phyloP scores from a whole-genome alignment of 139 green algal genomes.

The Auxenochlorella protothecoides region DNA sequence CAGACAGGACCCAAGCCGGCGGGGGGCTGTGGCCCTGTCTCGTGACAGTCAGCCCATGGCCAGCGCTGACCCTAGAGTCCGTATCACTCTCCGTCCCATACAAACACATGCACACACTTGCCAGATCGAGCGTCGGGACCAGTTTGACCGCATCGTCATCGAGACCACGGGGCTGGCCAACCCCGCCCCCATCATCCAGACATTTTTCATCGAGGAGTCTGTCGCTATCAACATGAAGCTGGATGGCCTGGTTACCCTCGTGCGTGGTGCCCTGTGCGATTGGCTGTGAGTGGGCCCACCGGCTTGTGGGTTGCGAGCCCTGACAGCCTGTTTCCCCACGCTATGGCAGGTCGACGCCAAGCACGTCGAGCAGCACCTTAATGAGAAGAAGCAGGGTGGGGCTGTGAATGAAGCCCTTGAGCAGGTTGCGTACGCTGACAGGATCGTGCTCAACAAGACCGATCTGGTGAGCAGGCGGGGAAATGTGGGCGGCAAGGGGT shows the following conservation, averaged over 20 bases:
- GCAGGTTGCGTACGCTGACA: conserved; percentile 92
- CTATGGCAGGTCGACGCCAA: conserved; percentile 44
- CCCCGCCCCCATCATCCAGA: conserved; percentile 85
- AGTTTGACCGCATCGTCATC: conserved; percentile 90
- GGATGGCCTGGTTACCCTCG: conserved; percentile 78
- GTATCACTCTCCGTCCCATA: no score
- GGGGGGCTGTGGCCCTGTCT: no score
- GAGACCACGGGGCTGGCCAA: conserved; percentile 95
- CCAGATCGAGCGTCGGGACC: conserved; percentile 21
- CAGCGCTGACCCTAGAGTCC: no score
- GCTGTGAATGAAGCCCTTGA: conserved; percentile 84
- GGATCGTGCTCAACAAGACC: conserved; percentile 92
- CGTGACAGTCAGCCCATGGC: no score
- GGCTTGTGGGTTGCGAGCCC: neutral
- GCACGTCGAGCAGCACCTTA: conserved; percentile 41
- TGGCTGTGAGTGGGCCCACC: neutral
- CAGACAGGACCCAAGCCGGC: no score
- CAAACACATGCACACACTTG: no score
- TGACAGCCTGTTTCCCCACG: neutral
- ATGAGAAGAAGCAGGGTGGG: conserved; percentile 48
- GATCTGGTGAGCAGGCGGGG: conserved; percentile 49
- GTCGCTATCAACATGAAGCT: conserved; percentile 38
- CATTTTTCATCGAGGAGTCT: conserved; percentile 72
- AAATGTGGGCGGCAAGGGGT: neutral
- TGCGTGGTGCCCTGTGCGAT: no score